phyloP scores from a whole-genome alignment of 202 grass and related monocot species.

The Panicum hallii region DNA sequence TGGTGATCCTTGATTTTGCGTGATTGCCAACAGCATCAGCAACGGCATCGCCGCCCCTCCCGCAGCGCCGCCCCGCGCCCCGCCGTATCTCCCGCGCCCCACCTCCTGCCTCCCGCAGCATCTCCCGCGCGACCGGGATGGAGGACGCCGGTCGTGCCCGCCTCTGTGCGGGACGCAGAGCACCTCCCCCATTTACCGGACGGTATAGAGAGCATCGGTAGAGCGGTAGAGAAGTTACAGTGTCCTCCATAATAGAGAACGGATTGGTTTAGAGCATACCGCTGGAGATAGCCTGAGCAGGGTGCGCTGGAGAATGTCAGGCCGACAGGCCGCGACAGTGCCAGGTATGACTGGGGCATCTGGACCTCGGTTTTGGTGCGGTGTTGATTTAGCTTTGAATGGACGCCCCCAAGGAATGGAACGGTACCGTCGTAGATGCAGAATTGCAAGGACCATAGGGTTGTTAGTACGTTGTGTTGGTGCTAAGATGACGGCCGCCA shows the following conservation, averaged over 20 bases:
- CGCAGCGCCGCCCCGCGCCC: no score
- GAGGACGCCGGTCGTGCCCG: no score
- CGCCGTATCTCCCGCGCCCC: no score
- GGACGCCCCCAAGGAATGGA: neutral
- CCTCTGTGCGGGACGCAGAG: no score
- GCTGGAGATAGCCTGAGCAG: no score
- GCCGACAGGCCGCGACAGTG: neutral
- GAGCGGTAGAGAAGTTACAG: no score
- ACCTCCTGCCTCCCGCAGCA: no score
- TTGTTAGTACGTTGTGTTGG: neutral
- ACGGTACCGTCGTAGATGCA: neutral
- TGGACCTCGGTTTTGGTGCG: conserved; percentile 36
- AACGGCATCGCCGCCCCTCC: neutral
- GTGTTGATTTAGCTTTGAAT: conserved; percentile 35
- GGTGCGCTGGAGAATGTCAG: conserved; percentile 28
- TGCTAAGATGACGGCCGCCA: neutral
- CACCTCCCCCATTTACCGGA: no score
- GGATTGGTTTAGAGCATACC: no score
- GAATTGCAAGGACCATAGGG: neutral
- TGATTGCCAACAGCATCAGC: neutral
- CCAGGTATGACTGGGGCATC: neutral
- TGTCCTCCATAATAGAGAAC: no score
- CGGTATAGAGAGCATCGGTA: no score
- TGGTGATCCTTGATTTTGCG: neutral
- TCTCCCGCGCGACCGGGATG: no score